These are phyloP conservation scores for Zygotorulaspora chibaensis DNA, from an alignment of 805 yeast genomes.

Conservation along the genomic window DNA sequence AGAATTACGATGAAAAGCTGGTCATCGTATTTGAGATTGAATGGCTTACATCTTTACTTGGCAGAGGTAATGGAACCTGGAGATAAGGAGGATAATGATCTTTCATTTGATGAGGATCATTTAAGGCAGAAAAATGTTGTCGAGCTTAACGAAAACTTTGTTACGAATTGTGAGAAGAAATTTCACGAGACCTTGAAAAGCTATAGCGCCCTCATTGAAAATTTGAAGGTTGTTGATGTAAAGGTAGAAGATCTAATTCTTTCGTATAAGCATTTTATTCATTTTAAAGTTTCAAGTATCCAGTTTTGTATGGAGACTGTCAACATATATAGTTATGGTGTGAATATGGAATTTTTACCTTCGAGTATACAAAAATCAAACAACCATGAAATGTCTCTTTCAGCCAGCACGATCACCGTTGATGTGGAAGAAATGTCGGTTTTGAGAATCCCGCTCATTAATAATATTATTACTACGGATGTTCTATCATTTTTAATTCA, in stretches of 20 bases:
- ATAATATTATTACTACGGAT: constrained; percentile 27
- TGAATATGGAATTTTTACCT: constrained; percentile 21
- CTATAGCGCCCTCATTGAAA: constrained; percentile 10
- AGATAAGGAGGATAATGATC: neutral
- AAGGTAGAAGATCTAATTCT: constrained; percentile 31
- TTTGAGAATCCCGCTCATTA: constrained; percentile 31
- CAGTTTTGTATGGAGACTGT: constrained; percentile 27
- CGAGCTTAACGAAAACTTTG: neutral
- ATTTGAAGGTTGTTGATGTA: constrained; percentile 26
- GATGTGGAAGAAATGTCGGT: constrained; percentile 19
- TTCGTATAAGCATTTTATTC: constrained; percentile 11
- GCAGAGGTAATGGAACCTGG: constrained; percentile 5
- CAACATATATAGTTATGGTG: constrained; percentile 19
- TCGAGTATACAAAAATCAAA: constrained; percentile 16
- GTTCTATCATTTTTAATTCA: constrained; percentile 20
- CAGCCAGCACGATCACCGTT: constrained; percentile 25
- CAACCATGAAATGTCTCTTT: constrained; percentile 29
- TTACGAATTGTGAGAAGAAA: constrained; percentile 2
- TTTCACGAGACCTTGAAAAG: neutral
- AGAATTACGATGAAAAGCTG: constrained; percentile 15
- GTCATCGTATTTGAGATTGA: constrained; percentile 20
- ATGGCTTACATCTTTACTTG: constrained; percentile 17
- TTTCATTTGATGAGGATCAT: neutral
- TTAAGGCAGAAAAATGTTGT: neutral
- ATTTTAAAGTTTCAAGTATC: constrained; percentile 26